phyloP scores from a whole-genome alignment of 2,329 filamentous ascomycete genomes.

The Pseudodiploospora longispora region DNA sequence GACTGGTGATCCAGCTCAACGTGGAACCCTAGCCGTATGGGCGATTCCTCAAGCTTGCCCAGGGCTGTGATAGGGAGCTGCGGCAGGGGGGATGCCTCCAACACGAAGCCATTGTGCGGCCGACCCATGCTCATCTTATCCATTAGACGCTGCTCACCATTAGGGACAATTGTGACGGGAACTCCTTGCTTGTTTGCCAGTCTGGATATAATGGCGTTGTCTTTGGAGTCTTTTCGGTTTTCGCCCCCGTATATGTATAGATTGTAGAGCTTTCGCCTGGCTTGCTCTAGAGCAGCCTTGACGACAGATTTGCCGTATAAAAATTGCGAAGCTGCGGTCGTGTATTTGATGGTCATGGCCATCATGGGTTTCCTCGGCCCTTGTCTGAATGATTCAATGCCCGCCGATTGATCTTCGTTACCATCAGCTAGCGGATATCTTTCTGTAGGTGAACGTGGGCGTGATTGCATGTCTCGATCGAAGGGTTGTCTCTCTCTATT shows the following conservation, averaged over 20 bases:
- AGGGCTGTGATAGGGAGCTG: constrained; percentile 58
- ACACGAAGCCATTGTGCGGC: constrained; percentile 82
- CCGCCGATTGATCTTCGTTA: too few species aligned
- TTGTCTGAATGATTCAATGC: too few species aligned
- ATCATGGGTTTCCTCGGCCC: constrained; percentile 24
- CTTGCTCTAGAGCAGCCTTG: constrained; percentile 61
- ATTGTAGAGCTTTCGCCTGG: constrained; percentile 68
- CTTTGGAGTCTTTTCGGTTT: constrained; percentile 41
- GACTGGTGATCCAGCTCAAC: constrained; percentile 60
- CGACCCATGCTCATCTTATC: constrained; percentile 76
- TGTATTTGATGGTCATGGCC: constrained; percentile 43
- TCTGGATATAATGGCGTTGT: constrained; percentile 35
- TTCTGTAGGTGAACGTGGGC: too few species aligned
- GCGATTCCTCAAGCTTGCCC: constrained; percentile 36
- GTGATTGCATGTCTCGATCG: too few species aligned
- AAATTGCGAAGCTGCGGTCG: constrained; percentile 84
- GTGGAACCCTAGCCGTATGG: constrained; percentile 43
- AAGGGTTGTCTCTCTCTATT: too few species aligned
- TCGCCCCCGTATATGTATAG: constrained; percentile 66
- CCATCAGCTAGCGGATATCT: too few species aligned
- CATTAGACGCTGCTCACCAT: constrained; percentile 58
- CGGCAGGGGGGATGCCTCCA: constrained; percentile 80
- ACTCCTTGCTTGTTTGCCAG: constrained; percentile 44
- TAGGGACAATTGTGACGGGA: constrained; percentile 48
- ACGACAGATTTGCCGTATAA: constrained; percentile 80